Base-by-base conservation (phyloP, 1,284 basidiomycete genomes). In the Kwoniella shivajii region DNA sequence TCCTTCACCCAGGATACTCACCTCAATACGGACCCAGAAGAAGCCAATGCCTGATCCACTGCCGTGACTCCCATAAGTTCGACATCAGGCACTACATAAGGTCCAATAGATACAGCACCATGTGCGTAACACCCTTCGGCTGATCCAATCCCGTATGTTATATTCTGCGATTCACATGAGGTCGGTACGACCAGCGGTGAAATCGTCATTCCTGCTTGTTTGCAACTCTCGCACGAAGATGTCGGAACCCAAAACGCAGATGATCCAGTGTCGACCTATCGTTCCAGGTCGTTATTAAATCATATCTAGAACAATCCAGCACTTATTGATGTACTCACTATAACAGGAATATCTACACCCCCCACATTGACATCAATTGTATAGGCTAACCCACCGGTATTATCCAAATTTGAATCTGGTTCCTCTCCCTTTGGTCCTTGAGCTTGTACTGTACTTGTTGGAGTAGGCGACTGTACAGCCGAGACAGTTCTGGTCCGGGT, bases 101-200 rank as follows among this genome's bases (percentile, higher is more conserved):
- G 46, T n/a, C 54, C 54, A 2, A 55, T 20, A 6, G 46, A 41
- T 2, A 55, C 39, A 14, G 54, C 31, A 6, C 38, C 38, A 26
- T 50, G 37, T 6, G 47, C 43, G 13, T 49, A 38, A 37, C 54
- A 55, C 13, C 54, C 54, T 22, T 41, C 46, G 14, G 47, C 54
- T n/a, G 54, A 55, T n/a, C 54, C 54, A 13, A 55, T 55, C 2
- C 53, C 53, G 20, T 48, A 55, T 2, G 53, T 55, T 18, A 44
- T 48, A 37, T 55, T 55, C n/a, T 33, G 27, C 2, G n/a, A 48
- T 33, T 47, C 45, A 30, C 53, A 55, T 24, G 24, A 22, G 11
- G 13, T 18, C 9, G 45, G 39, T 14, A 49, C 45, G 11, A 47
- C 30, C 26, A 48, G 20, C 9, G 27, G 36, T 26, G 53, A 55